These are phyloP conservation scores for Acanthamoeba royreba DNA, from an alignment of 208 protist species.

Conservation along the genomic window DNA sequence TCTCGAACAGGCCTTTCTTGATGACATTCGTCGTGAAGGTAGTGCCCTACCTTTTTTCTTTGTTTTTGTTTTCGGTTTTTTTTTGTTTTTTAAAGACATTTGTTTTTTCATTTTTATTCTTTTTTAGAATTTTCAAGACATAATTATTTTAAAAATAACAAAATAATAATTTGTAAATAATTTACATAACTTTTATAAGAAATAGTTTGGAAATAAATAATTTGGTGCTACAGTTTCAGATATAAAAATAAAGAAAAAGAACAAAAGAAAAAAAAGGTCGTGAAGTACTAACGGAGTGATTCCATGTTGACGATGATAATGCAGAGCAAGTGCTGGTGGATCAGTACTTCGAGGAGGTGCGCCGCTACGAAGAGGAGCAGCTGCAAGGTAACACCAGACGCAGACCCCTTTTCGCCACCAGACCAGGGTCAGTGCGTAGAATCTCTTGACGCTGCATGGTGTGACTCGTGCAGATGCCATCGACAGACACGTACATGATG, in stretches of 20 bases:
- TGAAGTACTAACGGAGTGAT: too few species aligned
- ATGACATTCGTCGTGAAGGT: not conserved
- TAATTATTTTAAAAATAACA: not conserved
- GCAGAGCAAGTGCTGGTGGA: not conserved
- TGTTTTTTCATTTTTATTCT: too few species aligned
- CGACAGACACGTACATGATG: not conserved
- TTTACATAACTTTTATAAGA: too few species aligned
- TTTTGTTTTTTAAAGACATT: too few species aligned
- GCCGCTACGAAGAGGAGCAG: not conserved
- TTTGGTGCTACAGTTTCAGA: too few species aligned
- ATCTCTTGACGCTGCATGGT: not conserved
- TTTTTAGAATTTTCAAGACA: too few species aligned
- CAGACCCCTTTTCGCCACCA: not conserved
- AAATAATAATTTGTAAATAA: not conserved
- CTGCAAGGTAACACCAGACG: not conserved
- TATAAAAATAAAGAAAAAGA: too few species aligned
- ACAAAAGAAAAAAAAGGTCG: too few species aligned
- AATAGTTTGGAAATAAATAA: too few species aligned
- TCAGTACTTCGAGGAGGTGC: not conserved
- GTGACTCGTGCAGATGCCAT: not conserved
- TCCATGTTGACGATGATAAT: too few species aligned
- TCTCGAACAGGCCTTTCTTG: not conserved
- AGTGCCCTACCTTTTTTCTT: too few species aligned
- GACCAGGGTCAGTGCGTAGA: not conserved
- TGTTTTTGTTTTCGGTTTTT: too few species aligned